Percentiles rank a stretch among this genome's conserved stretches.
Evolutionary conservation across 1,284 basidiomycete genomes (phyloP).

Genomic region (Papiliotrema nemorosa): DNA sequence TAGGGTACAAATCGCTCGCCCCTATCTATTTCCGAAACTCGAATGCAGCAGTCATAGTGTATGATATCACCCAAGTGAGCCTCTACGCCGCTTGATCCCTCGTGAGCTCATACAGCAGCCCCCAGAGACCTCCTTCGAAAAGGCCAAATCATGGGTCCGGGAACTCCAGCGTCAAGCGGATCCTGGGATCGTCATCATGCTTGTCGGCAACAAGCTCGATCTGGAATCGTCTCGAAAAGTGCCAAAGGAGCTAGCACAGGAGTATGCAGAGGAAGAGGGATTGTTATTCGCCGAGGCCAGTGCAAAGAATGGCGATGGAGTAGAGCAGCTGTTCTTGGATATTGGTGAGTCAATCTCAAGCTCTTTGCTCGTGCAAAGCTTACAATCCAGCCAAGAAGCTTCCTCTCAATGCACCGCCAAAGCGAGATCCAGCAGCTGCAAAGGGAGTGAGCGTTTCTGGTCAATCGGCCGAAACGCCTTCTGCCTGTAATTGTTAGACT

Average conservation of each 20-base stretch:
- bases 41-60: conserved; percentile 96
- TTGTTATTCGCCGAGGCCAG: conserved; percentile 95
- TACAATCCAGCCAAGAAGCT: conserved; percentile 37
- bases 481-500: conserved; percentile 31
- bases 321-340: conserved; percentile 79
- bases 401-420: conserved; percentile 34
- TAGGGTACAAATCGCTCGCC: conserved; percentile 55
- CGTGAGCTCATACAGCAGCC: no score
- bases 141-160: conserved; percentile 93
- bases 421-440: conserved; percentile 13
- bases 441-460: conserved; percentile 39
- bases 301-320: conserved; percentile 89
- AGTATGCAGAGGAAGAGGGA: conserved; percentile 91
- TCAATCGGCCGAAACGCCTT: conserved; percentile 17
- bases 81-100: no score
- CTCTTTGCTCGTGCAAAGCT: neutral
- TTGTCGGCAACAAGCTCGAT: conserved; percentile 94
- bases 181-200: conserved; percentile 89
- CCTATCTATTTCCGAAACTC: conserved; percentile 99
- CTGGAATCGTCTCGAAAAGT: conserved; percentile 69
- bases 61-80: conserved; percentile 79
- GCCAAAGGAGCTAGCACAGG: conserved; percentile 77
- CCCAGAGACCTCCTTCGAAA: conserved; percentile 67
- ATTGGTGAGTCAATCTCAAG: conserved; percentile 53
- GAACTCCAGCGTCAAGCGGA: conserved; percentile 97